Evolutionary conservation across 164 flowering plant genomes (phyloP), one percentile per base, ranked within the genome.

Genomic region (Magnolia kwangsiensis): DNA sequence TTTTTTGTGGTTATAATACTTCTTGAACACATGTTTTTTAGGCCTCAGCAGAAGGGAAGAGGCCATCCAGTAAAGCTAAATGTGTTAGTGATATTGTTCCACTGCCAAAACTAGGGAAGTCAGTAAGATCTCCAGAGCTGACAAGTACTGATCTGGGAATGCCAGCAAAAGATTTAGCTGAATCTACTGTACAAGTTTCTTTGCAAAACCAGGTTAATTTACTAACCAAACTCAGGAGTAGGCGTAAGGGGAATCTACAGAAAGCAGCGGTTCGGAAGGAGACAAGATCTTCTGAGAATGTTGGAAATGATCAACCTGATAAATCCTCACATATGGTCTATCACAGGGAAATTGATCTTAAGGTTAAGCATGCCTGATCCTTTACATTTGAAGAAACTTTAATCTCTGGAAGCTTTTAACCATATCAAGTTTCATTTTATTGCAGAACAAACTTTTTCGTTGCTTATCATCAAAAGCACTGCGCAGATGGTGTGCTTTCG

Each of bases 401-500:
- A 64, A 65, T 70, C 24, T 67, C 9, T 63, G 64, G 19, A 31
- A 50, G 23, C 8, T 49, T 50, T 50, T 75, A 37, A 51, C 61
- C 51, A 21, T 61, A 8, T 63, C 37, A 37, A 20, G 16, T 50
- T 51, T 18, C 9, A 9, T 55, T 78, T 51, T 24, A 71, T 74
- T 86, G 75, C 90, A 96, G 98, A 86, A 86, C 77, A 86, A 74
- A 76, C 86, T 91, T 81, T 86, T 88, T 66, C 80, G 80, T 81
- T 89, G 92, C 82, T 74, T 94, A 20, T 90, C 90, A 63, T 91
- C 93, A 50, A 72, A 73, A 64, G 58, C 82, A 74, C 82, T 85
- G 3, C 90, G 95, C 37, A 89, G 92, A 80, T 94, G 98, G 97
- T 94, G 94, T 81, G 82, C 83, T 67, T 96, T 82, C 82, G 99